Conservation (phyloP, 139 green algal species). For the Micractinium sp. region DNA sequence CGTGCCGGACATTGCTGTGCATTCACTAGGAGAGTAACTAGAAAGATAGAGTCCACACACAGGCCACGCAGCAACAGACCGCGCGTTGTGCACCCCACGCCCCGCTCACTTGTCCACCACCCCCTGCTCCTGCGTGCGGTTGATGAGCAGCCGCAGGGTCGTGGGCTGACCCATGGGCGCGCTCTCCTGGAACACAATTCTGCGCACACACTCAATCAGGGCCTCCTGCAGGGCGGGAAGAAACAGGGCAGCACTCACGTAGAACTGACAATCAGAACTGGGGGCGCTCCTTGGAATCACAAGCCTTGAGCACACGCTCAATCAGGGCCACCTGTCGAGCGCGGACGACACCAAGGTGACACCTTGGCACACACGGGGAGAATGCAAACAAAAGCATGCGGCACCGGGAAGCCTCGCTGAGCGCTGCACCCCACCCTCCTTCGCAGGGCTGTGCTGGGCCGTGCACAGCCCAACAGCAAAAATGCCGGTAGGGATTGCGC, state of each 20-base stretch:
- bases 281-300: too few species aligned
- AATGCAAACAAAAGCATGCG: not conserved
- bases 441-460: too few species aligned
- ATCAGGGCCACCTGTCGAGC: too few species aligned
- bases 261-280: too few species aligned
- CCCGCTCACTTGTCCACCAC: constrained; percentile 25
- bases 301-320: not conserved
- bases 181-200: constrained; percentile 9
- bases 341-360: too few species aligned
- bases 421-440: not conserved
- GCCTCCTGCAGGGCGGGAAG: constrained; percentile 1
- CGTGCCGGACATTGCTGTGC: too few species aligned
- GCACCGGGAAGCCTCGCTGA: not conserved
- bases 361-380: not conserved
- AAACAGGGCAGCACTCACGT: not conserved
- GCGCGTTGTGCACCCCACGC: not conserved
- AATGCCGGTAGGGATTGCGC: too few species aligned
- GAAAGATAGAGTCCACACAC: not conserved
- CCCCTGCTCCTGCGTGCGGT: constrained; percentile 22
- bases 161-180: constrained; percentile 12
- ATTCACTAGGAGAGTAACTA: not conserved
- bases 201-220: constrained; percentile 13
- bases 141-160: constrained; percentile 11
- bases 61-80: not conserved
- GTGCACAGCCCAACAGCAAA: not conserved